Conservation (phyloP, 2,329 filamentous ascomycete genomes). For the Amylocarpus encephaloides region DNA sequence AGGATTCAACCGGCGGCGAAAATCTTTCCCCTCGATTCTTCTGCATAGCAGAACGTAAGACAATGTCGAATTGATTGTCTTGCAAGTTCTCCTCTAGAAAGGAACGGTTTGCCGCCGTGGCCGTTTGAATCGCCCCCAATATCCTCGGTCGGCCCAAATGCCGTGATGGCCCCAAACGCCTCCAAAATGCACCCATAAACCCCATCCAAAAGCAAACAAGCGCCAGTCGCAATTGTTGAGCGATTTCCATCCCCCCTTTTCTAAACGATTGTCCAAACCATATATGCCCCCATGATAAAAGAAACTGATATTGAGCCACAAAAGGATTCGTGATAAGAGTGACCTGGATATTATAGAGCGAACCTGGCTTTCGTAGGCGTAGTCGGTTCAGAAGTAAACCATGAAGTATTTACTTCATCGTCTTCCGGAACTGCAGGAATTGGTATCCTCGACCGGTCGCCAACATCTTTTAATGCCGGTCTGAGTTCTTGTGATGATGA, state of each 20-base stretch:
- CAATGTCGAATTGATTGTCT: background rate
- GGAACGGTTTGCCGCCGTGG: background rate
- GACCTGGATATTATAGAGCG: background rate
- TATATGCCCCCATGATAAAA: background rate
- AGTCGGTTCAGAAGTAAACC: conserved; percentile 2
- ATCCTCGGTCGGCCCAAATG: background rate
- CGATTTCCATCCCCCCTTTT: background rate
- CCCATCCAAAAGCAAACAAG: background rate
- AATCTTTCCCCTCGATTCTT: background rate
- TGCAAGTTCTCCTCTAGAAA: background rate
- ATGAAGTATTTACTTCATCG: background rate
- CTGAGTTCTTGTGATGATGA: background rate
- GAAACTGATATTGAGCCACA: background rate
- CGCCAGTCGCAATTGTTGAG: background rate
- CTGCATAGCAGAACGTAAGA: background rate
- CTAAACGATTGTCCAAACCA: background rate
- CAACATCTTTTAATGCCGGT: conserved; percentile 1
- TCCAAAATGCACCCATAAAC: background rate
- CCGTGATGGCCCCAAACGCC: background rate
- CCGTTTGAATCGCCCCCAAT: background rate
- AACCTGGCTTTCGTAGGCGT: conserved; percentile 5
- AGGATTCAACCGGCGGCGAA: background rate
- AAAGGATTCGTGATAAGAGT: background rate
- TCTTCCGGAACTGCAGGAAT: conserved; percentile 1
- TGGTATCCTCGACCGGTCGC: background rate